phyloP scores from a whole-genome alignment of 2,329 filamentous ascomycete species.

The Pestalotiopsis sp. region DNA sequence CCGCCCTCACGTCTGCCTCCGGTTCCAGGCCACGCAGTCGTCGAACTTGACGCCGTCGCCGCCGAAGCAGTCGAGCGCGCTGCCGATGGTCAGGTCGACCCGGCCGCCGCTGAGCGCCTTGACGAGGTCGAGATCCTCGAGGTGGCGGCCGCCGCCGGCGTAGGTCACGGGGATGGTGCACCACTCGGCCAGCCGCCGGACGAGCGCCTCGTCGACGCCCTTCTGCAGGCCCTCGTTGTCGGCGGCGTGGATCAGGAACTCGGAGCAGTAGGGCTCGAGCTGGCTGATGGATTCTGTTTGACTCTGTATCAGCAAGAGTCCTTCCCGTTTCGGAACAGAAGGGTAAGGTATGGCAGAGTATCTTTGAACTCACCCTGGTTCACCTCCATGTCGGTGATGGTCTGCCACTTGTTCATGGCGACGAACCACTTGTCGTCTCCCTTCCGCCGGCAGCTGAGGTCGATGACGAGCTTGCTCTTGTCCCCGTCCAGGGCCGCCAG shows the following conservation, averaged over 20 bases:
- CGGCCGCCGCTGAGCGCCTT: slow-evolving; percentile 77
- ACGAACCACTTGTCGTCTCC: slow-evolving; percentile 82
- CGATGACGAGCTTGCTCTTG: slow-evolving; percentile 84
- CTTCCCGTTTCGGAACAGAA: too few species aligned
- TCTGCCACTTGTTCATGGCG: slow-evolving; percentile 99
- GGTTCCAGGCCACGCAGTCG: slow-evolving; percentile 90
- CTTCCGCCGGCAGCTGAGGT: slow-evolving; percentile 84
- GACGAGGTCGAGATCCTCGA: slow-evolving; percentile 83
- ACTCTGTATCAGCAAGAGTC: background rate
- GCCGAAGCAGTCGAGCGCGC: slow-evolving; percentile 94
- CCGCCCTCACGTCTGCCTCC: slow-evolving; percentile 35
- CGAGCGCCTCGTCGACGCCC: slow-evolving; percentile 86
- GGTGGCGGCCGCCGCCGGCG: slow-evolving; percentile 84
- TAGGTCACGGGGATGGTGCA: slow-evolving; percentile 94
- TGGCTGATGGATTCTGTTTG: slow-evolving; percentile 73
- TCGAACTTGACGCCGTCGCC: slow-evolving; percentile 84
- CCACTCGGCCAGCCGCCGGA: slow-evolving; percentile 78
- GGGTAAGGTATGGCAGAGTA: too few species aligned
- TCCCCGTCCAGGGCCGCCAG: slow-evolving; percentile 74
- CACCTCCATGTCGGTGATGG: slow-evolving; percentile 93
- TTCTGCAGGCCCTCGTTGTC: slow-evolving; percentile 94
- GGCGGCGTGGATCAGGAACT: slow-evolving; percentile 96
- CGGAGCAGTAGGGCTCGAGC: slow-evolving; percentile 90
- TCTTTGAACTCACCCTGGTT: slow-evolving; percentile 72
- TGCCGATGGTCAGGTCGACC: slow-evolving; percentile 94